Evolutionary conservation across 176 grass and related monocot genomes (phyloP), one percentile per base, ranked within the genome.

Genomic region (Metroxylon sagu): DNA sequence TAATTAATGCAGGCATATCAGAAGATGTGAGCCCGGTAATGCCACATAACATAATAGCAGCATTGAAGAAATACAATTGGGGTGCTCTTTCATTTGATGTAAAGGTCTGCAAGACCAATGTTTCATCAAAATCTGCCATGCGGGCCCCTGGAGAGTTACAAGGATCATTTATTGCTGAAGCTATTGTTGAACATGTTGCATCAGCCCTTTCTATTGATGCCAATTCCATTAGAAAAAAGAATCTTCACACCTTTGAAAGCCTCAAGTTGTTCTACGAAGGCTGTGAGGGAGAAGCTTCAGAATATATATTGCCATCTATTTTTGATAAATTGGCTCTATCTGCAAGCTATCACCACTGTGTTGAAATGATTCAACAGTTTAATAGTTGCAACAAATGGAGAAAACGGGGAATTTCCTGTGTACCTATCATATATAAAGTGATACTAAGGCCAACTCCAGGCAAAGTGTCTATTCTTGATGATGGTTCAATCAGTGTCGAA

Each of bases 41-140:
- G 49, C 87, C 92, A 59, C 30, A 75, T 29, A 88, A 96, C 77
- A 69, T 90, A 23, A 78, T 85, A 71, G 81, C 74, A 66, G 69
- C 81, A 58, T 39, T 96, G 35, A 90, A 90, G 66, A 96, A 90
- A 60, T 96, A 96, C 72, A 83, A 96, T 26, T 96, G 92, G 92
- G 87, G 87, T 82, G 75, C 92, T 31, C 75, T 96, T 74, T 96
- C 92, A 52, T 96, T 87, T 75, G 75, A 96, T 67, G 77, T 75
- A 62, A 96, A 80, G 71, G 59, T 96, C 56, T 96, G 92, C 56
- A 90, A 76, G 79, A 96, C 92, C 39, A 96, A 96, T 58, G 57
- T 85, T 67, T 59, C 69, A 67, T 80, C 92, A 15, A 90, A 71
- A 48, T 90, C 92, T 68, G 83, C 80, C n/a, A 90, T 96, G 92